Evolutionary conservation across 306 rosid genomes (phyloP), one percentile per base, ranked within the genome.

Genomic region (Sicyos edulis): DNA sequence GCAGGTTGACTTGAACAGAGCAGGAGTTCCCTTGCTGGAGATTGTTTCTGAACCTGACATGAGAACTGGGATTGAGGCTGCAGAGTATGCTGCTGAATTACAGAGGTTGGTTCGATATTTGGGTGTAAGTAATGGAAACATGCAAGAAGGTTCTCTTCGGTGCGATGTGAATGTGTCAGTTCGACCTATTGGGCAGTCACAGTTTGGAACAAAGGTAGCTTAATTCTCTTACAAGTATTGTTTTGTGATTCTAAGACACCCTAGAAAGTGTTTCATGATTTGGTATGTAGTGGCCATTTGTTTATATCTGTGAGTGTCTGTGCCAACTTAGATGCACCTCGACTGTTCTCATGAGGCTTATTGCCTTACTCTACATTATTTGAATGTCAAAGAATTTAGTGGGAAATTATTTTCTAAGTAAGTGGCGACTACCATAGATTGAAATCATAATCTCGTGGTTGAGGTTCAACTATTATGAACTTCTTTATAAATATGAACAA

Each of bases 1-100:
- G 51, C 84, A 92, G 97, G 98, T 90, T 87, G 97, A 93, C 84
- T 87, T 93, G 56, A 93, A 93, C 74, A 87, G 97, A 78, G 98
- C 98, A 42, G 97, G 97, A 77, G 98, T 93, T 24, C 93, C 98
- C 44, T 88, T 93, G 88, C 97, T 90, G 74, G 97, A 93, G 85
- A 90, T 93, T 81, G 97, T 93, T 82, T 93, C 97, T 73, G 98
- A 93, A 83, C 97, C 98, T 71, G 96, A 93, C 79, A 88, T 93
- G 97, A 90, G 96, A 79, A 93, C 68, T 76, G 96, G 98, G 67
- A 90, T 88, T 75, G 98, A 93, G 82, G 98, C 98, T 74, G 90
- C 98, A 26, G 98, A 93, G 80, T 93, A 90, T 74, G 98, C 96
- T 32, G 92, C 96, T 61, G 98, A 93, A 73, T 2, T 92, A 53